Percentiles rank a stretch among this genome's conserved stretches.
These are phyloP conservation scores for Polyrhizophydium stewartii DNA, from an alignment of 371 early-diverging fungal species.

Conservation along the genomic window DNA sequence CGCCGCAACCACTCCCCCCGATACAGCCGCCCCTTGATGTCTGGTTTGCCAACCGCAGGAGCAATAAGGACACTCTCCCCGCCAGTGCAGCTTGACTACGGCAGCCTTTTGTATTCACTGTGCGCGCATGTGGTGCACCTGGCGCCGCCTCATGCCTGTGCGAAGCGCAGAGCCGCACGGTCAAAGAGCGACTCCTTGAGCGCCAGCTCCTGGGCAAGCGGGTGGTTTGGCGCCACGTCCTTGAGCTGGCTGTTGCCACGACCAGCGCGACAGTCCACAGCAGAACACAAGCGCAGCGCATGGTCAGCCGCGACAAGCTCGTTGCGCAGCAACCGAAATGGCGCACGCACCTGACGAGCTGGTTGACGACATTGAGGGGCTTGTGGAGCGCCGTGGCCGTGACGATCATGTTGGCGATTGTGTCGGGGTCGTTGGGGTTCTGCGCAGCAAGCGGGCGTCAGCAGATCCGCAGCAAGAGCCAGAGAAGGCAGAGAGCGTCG, in stretches of 20 bases:
- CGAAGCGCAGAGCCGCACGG: slow-evolving; percentile 45
- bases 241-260: slow-evolving; percentile 63
- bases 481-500: neutral
- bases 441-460: slow-evolving; percentile 11
- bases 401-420: slow-evolving; percentile 81
- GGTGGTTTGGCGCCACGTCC: slow-evolving; percentile 75
- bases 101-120: too few species aligned
- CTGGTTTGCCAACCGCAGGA: too few species aligned
- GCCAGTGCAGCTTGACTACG: too few species aligned
- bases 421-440: slow-evolving; percentile 78
- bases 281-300: neutral
- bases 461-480: neutral
- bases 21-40: too few species aligned
- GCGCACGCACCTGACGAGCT: slow-evolving; percentile 58
- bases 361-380: slow-evolving; percentile 58
- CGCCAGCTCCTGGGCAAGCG: slow-evolving; percentile 70
- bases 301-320: neutral
- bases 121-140: too few species aligned
- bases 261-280: slow-evolving; percentile 4
- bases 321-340: too few species aligned
- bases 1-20: too few species aligned
- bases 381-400: slow-evolving; percentile 64
- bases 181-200: slow-evolving; percentile 81
- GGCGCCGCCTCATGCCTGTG: too few species aligned
- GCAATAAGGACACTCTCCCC: too few species aligned